These are phyloP conservation scores for Epichloe elymi DNA, from an alignment of 2,329 filamentous ascomycete genomes.

Conservation along the genomic window DNA sequence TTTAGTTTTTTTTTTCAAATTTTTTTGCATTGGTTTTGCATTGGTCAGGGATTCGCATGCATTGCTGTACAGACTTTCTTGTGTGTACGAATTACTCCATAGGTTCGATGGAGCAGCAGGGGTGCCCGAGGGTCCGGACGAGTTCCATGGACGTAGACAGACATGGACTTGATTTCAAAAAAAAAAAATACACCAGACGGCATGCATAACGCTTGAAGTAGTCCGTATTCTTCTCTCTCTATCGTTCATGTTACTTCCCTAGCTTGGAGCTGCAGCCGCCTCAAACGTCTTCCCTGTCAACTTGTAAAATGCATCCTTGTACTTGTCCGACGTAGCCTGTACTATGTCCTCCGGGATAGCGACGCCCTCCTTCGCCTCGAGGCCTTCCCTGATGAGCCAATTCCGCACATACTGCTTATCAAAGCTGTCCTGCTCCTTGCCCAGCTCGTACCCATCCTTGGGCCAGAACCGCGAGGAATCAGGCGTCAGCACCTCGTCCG, in stretches of 20 bases:
- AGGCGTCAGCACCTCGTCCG: slow-evolving; percentile 79
- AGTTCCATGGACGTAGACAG: too few species aligned
- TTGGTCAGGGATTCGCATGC: too few species aligned
- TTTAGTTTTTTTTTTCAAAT: too few species aligned
- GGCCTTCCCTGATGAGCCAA: slow-evolving; percentile 60
- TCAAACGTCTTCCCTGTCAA: slow-evolving; percentile 42
- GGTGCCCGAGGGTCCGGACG: too few species aligned
- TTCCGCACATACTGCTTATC: slow-evolving; percentile 80
- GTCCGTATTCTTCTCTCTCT: too few species aligned
- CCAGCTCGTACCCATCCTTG: slow-evolving; percentile 47
- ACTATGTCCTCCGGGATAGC: slow-evolving; percentile 46
- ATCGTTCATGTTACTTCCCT: neutral
- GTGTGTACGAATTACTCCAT: too few species aligned
- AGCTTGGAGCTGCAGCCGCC: slow-evolving; percentile 9
- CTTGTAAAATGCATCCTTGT: slow-evolving; percentile 27
- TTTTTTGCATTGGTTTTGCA: too few species aligned
- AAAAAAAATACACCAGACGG: neutral
- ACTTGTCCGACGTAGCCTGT: slow-evolving; percentile 7
- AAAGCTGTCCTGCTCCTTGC: slow-evolving; percentile 67
- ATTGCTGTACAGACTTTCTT: too few species aligned
- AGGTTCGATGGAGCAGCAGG: too few species aligned
- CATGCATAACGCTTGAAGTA: neutral
- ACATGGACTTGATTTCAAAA: too few species aligned
- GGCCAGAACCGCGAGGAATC: slow-evolving; percentile 83
- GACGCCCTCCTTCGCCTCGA: slow-evolving; percentile 39